Conservation (phyloP, 2,329 filamentous ascomycete genomes). For the Cercospora sp. region DNA sequence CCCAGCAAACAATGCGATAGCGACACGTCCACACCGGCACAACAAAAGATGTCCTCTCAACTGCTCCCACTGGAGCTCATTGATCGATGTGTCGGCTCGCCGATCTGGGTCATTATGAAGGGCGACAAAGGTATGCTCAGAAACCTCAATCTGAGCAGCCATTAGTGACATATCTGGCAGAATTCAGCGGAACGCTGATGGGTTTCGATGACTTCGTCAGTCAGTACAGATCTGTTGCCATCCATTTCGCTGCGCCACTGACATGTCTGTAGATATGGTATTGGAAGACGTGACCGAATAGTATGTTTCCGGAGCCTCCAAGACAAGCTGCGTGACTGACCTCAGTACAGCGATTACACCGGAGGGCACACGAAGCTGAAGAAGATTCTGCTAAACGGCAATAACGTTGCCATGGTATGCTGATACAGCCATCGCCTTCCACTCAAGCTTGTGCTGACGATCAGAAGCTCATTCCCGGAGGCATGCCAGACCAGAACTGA, state of each 20-base stretch:
- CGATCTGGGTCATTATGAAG: conserved; percentile 99
- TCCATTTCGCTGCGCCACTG: background rate
- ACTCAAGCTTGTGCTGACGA: background rate
- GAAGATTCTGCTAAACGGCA: conserved; percentile 95
- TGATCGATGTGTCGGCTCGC: conserved; percentile 96
- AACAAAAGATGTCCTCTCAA: conserved; percentile 33
- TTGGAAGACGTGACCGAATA: conserved; percentile 94
- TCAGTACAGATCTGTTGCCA: conserved; percentile 57
- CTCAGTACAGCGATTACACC: conserved; percentile 72
- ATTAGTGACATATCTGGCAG: conserved; percentile 51
- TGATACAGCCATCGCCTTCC: background rate
- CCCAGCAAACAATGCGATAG: conserved; percentile 7
- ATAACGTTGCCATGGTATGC: conserved; percentile 98
- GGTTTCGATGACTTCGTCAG: conserved; percentile 99
- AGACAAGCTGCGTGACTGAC: conserved; percentile 7
- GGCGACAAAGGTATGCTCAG: conserved; percentile 79
- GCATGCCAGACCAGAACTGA: conserved; percentile 31
- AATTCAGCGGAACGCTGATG: conserved; percentile 91
- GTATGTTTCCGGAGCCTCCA: conserved; percentile 56
- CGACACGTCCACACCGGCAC: background rate
- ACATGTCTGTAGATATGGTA: conserved; percentile 78
- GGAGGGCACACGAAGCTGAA: conserved; percentile 82
- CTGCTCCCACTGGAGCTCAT: conserved; percentile 71
- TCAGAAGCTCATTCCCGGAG: conserved; percentile 32
- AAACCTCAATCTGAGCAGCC: conserved; percentile 5